A percentile compares a stretch with the other conserved stretches of the same genome.
Evolutionary conservation across 1,284 basidiomycete species (phyloP).

Genomic region (Golubevia sp.): DNA sequence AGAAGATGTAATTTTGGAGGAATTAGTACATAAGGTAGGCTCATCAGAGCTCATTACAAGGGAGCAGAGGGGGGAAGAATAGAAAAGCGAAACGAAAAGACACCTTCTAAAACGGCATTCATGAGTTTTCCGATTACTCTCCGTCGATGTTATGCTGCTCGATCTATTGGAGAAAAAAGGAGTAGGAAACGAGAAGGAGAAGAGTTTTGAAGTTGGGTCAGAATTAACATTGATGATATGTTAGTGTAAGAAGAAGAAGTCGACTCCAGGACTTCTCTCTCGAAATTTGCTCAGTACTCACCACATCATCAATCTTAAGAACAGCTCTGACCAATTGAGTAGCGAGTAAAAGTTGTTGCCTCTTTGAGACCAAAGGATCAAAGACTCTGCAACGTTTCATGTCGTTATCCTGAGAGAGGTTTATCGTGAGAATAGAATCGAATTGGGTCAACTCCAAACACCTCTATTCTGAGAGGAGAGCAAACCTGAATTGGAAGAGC

Average conservation of each 20-base stretch:
- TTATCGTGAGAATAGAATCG: background rate
- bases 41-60: no score
- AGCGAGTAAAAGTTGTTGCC: constrained; percentile 54
- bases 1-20: no score
- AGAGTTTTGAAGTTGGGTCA: background rate
- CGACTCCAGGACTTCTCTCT: no score
- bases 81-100: no score
- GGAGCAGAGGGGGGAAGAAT: no score
- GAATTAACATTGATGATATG: background rate
- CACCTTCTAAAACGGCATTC: no score
- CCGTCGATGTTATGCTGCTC: constrained; percentile 45
- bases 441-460: background rate
- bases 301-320: constrained; percentile 58
- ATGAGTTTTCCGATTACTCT: background rate
- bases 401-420: constrained; percentile 32
- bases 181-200: constrained; percentile 7
- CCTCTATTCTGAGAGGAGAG: no score
- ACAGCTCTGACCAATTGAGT: constrained; percentile 57
- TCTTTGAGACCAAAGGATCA: constrained; percentile 55
- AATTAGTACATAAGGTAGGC: no score
- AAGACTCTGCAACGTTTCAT: constrained; percentile 59
- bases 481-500: background rate
- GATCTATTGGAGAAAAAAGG: constrained; percentile 13
- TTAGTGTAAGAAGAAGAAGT: no score
- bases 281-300: constrained; percentile 16